Conservation (phyloP, 2,329 filamentous ascomycete species). For the Alternaria novae-zelandiae region DNA sequence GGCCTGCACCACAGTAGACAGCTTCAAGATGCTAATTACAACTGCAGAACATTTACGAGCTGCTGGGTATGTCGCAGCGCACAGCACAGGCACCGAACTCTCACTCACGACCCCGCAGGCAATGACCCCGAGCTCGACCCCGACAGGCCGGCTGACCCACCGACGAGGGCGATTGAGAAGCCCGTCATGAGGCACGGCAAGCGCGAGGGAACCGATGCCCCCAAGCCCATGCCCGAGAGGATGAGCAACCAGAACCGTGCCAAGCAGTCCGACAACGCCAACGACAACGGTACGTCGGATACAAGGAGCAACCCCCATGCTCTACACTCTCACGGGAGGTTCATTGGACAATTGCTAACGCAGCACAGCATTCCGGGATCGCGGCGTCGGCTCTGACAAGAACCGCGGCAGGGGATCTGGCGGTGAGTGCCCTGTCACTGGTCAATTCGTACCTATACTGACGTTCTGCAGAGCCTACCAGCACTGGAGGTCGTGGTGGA, state of each 20-base stretch:
- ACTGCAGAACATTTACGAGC: constrained; percentile 90
- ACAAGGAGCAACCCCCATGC: neutral
- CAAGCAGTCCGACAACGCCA: constrained; percentile 68
- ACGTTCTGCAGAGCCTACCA: constrained; percentile 26
- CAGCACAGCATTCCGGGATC: constrained; percentile 82
- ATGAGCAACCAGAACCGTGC: constrained; percentile 35
- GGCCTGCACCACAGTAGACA: neutral
- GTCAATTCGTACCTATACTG: constrained; percentile 7
- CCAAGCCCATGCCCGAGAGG: constrained; percentile 53
- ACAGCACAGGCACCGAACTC: constrained; percentile 14
- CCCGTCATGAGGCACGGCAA: constrained; percentile 76
- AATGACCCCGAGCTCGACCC: constrained; percentile 74
- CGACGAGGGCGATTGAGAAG: constrained; percentile 90
- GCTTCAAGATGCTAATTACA: constrained; percentile 45
- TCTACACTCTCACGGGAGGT: neutral
- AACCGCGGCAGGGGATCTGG: constrained; percentile 73
- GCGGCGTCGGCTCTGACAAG: constrained; percentile 77
- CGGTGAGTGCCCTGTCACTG: constrained; percentile 29
- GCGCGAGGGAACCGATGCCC: constrained; percentile 81
- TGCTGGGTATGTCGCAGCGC: constrained; percentile 76
- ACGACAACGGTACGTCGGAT: constrained; percentile 79
- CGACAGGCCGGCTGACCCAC: constrained; percentile 77
- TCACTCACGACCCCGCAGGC: constrained; percentile 55
- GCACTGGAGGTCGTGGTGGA: constrained; percentile 26
- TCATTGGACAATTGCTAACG: constrained; percentile 25